Percentiles rank a stretch among this genome's conserved stretches.
These are phyloP conservation scores for Penicillium egyptiacum DNA, from an alignment of 495 filamentous ascomycete genomes.

Conservation along the genomic window DNA sequence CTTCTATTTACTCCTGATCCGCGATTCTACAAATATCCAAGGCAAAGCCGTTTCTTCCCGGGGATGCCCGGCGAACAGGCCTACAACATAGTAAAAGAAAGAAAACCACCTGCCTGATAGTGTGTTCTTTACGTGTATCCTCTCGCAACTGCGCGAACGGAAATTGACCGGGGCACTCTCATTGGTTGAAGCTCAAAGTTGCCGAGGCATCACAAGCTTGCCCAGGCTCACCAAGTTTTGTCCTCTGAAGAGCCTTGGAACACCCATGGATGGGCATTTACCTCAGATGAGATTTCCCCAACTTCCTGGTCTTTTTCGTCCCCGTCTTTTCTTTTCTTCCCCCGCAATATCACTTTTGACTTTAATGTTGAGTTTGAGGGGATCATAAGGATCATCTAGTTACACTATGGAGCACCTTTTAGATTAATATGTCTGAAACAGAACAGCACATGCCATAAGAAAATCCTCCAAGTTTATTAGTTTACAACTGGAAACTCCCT, in stretches of 20 bases:
- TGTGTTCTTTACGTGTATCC: too few relatives aligned
- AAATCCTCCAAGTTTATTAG: too few relatives aligned
- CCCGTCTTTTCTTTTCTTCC: neutral
- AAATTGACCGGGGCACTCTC: neutral
- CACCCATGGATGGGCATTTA: too few relatives aligned
- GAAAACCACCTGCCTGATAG: too few relatives aligned
- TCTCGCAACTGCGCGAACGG: neutral
- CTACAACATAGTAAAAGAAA: too few relatives aligned
- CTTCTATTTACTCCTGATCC: too few relatives aligned
- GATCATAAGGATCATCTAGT: neutral
- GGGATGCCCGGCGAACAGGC: neutral
- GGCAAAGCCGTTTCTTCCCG: too few relatives aligned
- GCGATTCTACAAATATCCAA: too few relatives aligned
- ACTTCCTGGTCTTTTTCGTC: neutral
- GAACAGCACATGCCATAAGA: neutral
- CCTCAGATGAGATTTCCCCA: neutral
- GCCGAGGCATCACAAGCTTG: slow-evolving; percentile 26
- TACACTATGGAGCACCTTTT: neutral
- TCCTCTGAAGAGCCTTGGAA: neutral
- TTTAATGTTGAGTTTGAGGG: slow-evolving; percentile 2
- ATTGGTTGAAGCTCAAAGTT: slow-evolving; percentile 18
- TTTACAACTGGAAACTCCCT: too few relatives aligned
- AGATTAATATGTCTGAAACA: neutral
- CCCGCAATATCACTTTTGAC: slow-evolving; percentile 12
- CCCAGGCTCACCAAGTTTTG: neutral